phyloP scores from a whole-genome alignment of 257 asterid species.

The Apocynum venetum region DNA sequence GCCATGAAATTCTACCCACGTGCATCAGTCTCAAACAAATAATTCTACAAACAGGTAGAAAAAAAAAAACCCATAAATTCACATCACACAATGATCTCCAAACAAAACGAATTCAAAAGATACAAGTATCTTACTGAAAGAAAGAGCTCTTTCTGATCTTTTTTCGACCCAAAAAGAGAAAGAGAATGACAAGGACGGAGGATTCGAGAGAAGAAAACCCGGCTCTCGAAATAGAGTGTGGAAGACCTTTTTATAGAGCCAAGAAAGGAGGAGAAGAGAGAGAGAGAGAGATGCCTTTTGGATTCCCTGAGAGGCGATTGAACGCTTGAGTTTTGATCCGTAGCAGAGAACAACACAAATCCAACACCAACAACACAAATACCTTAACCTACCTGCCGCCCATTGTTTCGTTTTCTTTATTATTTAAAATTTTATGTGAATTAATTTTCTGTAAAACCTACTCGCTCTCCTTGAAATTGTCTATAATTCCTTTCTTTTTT shows the following conservation, averaged over 20 bases:
- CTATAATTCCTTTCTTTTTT: too few relatives aligned
- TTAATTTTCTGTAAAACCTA: too few relatives aligned
- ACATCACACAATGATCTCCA: not conserved
- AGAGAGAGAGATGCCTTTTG: conserved; percentile 18
- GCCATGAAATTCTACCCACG: not conserved
- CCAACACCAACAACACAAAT: too few relatives aligned
- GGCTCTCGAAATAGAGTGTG: not conserved
- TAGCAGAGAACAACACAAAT: too few relatives aligned
- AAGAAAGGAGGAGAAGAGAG: not conserved
- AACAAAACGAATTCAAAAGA: not conserved
- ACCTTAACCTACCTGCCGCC: too few relatives aligned
- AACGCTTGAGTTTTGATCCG: not conserved
- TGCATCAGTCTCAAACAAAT: not conserved
- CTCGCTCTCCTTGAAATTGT: too few relatives aligned
- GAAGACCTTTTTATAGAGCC: not conserved
- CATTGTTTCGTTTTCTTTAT: too few relatives aligned
- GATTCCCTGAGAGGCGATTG: conserved; percentile 14
- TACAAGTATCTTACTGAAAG: not conserved
- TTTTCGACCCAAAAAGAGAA: not conserved
- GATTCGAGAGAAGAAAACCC: not conserved
- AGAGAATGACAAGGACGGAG: not conserved
- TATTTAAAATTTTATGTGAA: too few relatives aligned
- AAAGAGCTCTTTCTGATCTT: not conserved
- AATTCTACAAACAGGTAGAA: not conserved
- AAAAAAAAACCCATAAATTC: not conserved